Evolutionary conservation across 1,139 yeast genomes (phyloP).

Genomic region (Barnettozyma hawaiiensis): DNA sequence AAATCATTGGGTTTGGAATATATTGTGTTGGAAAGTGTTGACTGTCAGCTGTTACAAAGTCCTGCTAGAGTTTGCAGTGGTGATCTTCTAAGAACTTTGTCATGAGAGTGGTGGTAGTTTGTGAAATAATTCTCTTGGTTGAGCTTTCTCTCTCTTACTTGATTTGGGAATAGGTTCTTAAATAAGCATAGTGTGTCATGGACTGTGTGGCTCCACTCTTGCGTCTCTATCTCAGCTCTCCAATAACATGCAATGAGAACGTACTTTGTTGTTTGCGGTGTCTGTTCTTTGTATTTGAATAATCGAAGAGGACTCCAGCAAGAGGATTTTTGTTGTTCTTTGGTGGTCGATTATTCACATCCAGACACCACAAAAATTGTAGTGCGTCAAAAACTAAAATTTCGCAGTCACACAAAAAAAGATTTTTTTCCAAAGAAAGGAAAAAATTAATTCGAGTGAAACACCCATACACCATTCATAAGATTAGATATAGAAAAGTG

Average conservation of each 20-base stretch:
- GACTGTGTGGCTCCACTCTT: slow-evolving; percentile 5
- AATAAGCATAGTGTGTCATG: not conserved
- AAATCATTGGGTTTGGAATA: too few relatives aligned
- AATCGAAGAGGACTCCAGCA: not conserved
- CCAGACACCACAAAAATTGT: slow-evolving; percentile 7
- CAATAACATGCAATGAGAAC: slow-evolving; percentile 1
- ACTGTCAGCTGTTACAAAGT: too few relatives aligned
- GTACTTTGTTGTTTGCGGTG: slow-evolving; percentile 10
- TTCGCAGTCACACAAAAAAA: not conserved
- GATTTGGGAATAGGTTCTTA: not conserved
- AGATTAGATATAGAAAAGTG: slow-evolving; percentile 1
- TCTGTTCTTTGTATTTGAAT: slow-evolving; percentile 2
- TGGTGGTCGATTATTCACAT: slow-evolving; percentile 4
- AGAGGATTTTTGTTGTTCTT: too few relatives aligned
- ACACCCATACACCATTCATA: not conserved
- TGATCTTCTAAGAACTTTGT: too few relatives aligned
- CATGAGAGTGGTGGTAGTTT: not conserved
- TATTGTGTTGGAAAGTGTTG: too few relatives aligned
- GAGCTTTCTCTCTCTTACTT: not conserved
- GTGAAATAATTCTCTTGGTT: not conserved
- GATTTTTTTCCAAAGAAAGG: too few relatives aligned
- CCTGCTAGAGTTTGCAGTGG: too few relatives aligned
- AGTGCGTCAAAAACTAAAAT: slow-evolving; percentile 1
- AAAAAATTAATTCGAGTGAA: not conserved
- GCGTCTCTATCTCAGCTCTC: not conserved